Evolutionary conservation across 768 basidiomycete genomes (phyloP), one percentile per base, ranked within the genome.

Genomic region (Tylopilus vinaceipallidus): DNA sequence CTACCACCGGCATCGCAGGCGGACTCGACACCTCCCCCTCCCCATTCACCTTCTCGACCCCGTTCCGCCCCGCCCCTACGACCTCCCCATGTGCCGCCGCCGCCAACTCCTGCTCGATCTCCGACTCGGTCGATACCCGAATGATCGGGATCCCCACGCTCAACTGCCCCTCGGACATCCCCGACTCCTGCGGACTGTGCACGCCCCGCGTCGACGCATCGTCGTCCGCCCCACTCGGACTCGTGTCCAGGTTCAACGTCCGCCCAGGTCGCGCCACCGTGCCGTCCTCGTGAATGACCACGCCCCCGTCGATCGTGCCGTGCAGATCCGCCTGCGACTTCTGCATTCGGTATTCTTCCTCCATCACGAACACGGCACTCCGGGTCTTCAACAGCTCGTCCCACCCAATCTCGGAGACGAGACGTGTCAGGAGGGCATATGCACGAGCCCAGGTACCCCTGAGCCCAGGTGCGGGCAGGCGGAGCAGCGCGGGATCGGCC

Each of bases 331-430:
- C 73, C 6, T 88, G 82, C 2, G 88, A 86, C 65, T 98, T 98
- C 73, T 98, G 95, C 84, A 91, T 88, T 32, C 97, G 81, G 66
- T 99, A 99, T 66, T 99, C 97, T 66, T 99, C 95, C 66, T 98
- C 97, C 97, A 99, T 99, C 34, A 99, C 97, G 69, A 99, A 98
- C 13, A 99, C 97, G 32, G 76, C 72, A 67, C 91, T 93, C 79
- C 97, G 85, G 13, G 91, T 88, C 74, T 94, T 94, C 49, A 99
- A 78, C 3, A 98, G 80, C 73, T 98, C 97, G 71, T 99, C 97
- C 97, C 97, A 99, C 0, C 97, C 97, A 57, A 99, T 94, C 55
- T 92, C 86, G 1, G 88, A 83, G 27, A 98, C 97, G 20, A 99
- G 84, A 1, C 86, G 82, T 13, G 95, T 90, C 20, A 99, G 80